Conservation (phyloP, 225 moss, liverwort and hornwort genomes). For the Anthoceros angustus region DNA sequence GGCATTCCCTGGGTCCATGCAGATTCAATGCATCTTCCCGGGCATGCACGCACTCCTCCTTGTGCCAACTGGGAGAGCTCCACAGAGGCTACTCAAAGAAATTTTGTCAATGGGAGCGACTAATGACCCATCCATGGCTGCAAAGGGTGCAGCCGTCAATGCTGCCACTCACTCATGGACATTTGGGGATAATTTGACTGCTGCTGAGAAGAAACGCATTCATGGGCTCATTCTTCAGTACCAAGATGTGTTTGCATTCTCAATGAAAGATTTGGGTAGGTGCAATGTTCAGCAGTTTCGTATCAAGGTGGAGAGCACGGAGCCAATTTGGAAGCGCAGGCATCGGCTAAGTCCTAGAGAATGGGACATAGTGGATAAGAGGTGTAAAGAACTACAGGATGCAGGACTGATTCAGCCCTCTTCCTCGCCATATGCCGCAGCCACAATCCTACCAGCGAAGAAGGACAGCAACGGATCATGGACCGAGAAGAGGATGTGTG, state of each 20-base stretch:
- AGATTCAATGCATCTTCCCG: no score
- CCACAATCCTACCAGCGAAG: constrained; percentile 10
- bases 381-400: constrained; percentile 8
- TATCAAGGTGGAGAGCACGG: constrained; percentile 5
- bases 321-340: constrained; percentile 2
- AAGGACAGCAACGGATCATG: neutral
- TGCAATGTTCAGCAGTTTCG: neutral
- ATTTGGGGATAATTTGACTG: no score
- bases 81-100: no score
- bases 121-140: neutral
- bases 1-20: no score
- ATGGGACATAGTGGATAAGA: constrained; percentile 2
- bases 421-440: neutral
- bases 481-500: constrained; percentile 8
- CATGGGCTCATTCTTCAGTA: neutral
- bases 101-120: neutral
- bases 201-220: neutral
- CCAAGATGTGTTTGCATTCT: constrained; percentile 7
- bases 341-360: constrained; percentile 3
- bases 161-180: no score
- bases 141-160: no score
- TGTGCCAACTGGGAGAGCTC: neutral
- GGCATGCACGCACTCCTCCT: no score
- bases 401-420: constrained; percentile 9
- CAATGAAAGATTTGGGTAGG: constrained; percentile 7